Evolutionary conservation across 192 early-diverging fungal genomes (phyloP).

Genomic region (Umbelopsis sp.): DNA sequence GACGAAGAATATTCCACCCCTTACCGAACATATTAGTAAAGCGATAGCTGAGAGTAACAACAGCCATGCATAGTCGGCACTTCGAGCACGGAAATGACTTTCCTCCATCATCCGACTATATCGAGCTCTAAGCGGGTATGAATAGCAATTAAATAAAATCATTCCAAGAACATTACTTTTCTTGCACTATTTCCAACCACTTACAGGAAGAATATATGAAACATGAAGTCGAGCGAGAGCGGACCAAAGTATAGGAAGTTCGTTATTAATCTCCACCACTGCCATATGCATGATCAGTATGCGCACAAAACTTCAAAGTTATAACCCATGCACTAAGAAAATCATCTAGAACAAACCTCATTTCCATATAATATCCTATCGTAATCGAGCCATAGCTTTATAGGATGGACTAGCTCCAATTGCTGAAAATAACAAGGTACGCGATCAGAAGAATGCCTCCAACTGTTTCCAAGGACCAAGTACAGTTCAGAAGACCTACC

Average conservation of each 20-base stretch:
- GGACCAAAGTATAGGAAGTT: constrained; percentile 94
- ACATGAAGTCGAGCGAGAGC: constrained; percentile 87
- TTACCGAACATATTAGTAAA: constrained; percentile 32
- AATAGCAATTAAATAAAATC: not conserved
- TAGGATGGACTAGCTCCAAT: constrained; percentile 76
- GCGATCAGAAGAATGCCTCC: not conserved
- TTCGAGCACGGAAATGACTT: constrained; percentile 85
- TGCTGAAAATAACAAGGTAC: constrained; percentile 57
- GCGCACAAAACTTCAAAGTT: not conserved
- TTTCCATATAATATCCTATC: constrained; percentile 66
- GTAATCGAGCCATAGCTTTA: constrained; percentile 84
- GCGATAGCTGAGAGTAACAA: constrained; percentile 66
- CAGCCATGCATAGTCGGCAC: constrained; percentile 94
- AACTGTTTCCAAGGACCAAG: not conserved
- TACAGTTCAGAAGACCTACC: constrained; percentile 48
- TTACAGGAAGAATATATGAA: constrained; percentile 91
- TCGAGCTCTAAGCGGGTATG: constrained; percentile 53
- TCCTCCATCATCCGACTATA: constrained; percentile 94
- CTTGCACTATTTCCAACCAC: not conserved
- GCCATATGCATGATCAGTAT: not conserved
- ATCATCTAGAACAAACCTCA: constrained; percentile 53
- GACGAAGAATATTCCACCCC: not conserved
- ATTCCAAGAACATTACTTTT: too few species aligned
- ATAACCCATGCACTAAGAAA: not conserved
- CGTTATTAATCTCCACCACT: constrained; percentile 93